phyloP scores from a whole-genome alignment of 495 filamentous ascomycete genomes.

The Aspergillus bertholletiae region DNA sequence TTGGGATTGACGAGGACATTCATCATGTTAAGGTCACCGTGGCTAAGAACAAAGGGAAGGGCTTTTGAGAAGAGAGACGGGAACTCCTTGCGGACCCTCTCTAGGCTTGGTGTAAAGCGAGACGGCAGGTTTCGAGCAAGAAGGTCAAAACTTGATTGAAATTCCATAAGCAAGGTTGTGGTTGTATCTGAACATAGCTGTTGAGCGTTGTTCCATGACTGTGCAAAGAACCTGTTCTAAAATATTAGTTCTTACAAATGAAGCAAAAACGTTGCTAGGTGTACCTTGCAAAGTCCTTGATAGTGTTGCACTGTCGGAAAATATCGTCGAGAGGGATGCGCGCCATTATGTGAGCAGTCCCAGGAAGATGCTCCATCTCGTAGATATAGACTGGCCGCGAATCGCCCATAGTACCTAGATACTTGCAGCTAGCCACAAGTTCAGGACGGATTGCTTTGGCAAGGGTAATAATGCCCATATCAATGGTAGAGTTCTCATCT shows the following conservation, averaged over 20 bases:
- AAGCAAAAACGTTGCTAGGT: neutral
- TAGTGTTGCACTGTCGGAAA: neutral
- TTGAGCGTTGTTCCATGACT: slow-evolving; percentile 10
- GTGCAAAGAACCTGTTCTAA: slow-evolving; percentile 12
- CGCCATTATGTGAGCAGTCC: slow-evolving; percentile 12
- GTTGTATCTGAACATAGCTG: neutral
- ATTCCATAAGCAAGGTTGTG: neutral
- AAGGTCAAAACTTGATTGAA: slow-evolving; percentile 14
- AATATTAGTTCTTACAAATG: no score
- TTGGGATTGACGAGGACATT: slow-evolving; percentile 40
- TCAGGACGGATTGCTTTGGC: slow-evolving; percentile 10
- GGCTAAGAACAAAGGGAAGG: slow-evolving; percentile 40
- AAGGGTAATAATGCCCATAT: slow-evolving; percentile 8
- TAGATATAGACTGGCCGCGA: slow-evolving; percentile 13
- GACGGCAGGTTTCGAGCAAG: slow-evolving; percentile 12
- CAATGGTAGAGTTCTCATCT: slow-evolving; percentile 9
- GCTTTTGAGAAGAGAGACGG: slow-evolving; percentile 26
- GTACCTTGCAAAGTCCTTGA: slow-evolving; percentile 17
- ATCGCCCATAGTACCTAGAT: slow-evolving; percentile 13
- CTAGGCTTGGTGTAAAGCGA: slow-evolving; percentile 10
- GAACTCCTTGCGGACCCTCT: slow-evolving; percentile 18
- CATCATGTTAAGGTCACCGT: slow-evolving; percentile 43
- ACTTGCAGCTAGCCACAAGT: slow-evolving; percentile 15
- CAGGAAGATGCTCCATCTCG: slow-evolving; percentile 18
- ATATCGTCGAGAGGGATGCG: slow-evolving; percentile 5